These are phyloP conservation scores for Apiotrichum montevideense DNA, from an alignment of 1,284 basidiomycete genomes.

Conservation along the genomic window DNA sequence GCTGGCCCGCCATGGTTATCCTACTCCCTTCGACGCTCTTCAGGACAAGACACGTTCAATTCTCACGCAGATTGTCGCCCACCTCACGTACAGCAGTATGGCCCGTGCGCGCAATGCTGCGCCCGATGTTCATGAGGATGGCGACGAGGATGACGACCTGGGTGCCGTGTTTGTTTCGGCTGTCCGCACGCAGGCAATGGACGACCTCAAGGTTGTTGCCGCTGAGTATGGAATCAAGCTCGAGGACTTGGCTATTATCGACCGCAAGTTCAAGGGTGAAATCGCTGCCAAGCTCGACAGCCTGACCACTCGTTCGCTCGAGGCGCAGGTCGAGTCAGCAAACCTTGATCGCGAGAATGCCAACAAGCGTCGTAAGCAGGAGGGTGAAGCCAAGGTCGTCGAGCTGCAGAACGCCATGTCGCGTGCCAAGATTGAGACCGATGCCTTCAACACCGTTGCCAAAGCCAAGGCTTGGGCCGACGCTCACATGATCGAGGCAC, in stretches of 20 bases:
- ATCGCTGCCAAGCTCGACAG: constrained; percentile 14
- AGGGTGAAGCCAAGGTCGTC: constrained; percentile 13
- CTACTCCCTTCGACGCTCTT: constrained; percentile 15
- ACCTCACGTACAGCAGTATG: constrained; percentile 14
- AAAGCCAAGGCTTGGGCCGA: constrained; percentile 7
- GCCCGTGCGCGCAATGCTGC: constrained; percentile 12
- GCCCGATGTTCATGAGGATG: constrained; percentile 1
- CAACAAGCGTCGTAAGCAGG: constrained; percentile 11
- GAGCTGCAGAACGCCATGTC: constrained; percentile 16
- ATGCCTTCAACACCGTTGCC: constrained; percentile 5
- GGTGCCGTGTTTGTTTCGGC: constrained; percentile 13
- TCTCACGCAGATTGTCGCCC: constrained; percentile 15
- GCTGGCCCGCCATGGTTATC: constrained; percentile 14
- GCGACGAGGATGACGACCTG: constrained; percentile 6
- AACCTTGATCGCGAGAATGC: constrained; percentile 17
- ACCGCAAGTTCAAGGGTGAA: constrained; percentile 15
- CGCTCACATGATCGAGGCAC: constrained; percentile 7
- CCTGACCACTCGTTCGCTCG: constrained; percentile 13
- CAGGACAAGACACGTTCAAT: constrained; percentile 19
- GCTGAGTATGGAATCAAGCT: constrained; percentile 16
- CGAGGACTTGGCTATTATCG: constrained; percentile 15
- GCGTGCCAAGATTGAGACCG: constrained; percentile 10
- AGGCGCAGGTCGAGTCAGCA: constrained; percentile 15
- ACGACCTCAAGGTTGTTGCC: constrained; percentile 15
- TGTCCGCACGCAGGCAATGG: constrained; percentile 14